Base-by-base conservation (phyloP, 352 stramenopile genomes). In the Globisporangium mamillatum region DNA sequence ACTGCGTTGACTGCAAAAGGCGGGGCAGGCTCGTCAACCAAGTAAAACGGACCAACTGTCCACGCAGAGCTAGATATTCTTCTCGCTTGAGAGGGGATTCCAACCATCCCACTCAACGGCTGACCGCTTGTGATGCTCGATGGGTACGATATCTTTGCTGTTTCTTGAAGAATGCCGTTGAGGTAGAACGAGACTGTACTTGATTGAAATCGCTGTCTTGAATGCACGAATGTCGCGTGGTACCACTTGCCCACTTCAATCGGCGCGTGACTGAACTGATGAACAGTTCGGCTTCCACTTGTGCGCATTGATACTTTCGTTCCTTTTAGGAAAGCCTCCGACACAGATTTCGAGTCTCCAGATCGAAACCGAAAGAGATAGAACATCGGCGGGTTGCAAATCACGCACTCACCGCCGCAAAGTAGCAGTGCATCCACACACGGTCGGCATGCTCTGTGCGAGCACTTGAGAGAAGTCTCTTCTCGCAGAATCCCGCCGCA, bases 321-420 rank as follows among this genome's bases (percentile, higher is more conserved):
- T 29, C 82, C 85, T 68, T 86, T 86, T 10, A 93, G 48, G 61
- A 89, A 91, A 22, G 80, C 63, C 69, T 93, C 85, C 53, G 75
- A 84, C 20, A 93, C 78, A 3, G 81, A 91, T 55, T 91, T 91
- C 18, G 76, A 74, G 58, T 93, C 85, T 18, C 80, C 70, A 8
- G 85, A 93, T 1, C 85, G 82, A 73, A 91, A 85, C 24, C 85
- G 76, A 46, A 86, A 91, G 14, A 93, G 60, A 63, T 88, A 91
- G 61, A 93, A 89, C 60, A 80, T 89, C 3, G 85, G 85, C 9
- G 82, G 77, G 50, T 93, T 93, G 66, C 85, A 93, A 52, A 91
- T 77, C 8, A 86, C 76, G 48, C 85, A 93, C 55, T 91, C 85
- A 1, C 82, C 85, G 6, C 83, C 81, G 60, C 63, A 77, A 56